A percentile compares a stretch with the other conserved stretches of the same genome.
Conservation (phyloP, 1,284 basidiomycete genomes). For the Cryptococcus deneoformans region DNA sequence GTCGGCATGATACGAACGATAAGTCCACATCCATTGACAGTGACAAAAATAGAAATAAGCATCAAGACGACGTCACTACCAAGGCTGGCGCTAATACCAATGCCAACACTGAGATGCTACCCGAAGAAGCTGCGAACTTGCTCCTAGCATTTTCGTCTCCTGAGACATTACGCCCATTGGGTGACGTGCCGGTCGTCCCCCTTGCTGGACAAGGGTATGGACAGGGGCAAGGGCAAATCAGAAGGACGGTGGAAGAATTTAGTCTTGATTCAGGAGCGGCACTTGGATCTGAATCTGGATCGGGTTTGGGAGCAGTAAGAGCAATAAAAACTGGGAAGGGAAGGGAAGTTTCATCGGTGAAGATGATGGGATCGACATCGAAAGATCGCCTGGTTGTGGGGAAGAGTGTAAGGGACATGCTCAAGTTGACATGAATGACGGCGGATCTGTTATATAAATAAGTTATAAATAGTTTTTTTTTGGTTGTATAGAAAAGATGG, state of each 20-base stretch:
- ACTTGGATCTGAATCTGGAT: background rate
- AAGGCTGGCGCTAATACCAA: too few relatives aligned
- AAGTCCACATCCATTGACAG: background rate
- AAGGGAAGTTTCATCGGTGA: background rate
- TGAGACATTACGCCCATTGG: constrained; percentile 34
- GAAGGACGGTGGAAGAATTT: constrained; percentile 38
- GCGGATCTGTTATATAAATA: too few relatives aligned
- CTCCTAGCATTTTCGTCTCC: constrained; percentile 43
- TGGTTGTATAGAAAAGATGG: too few relatives aligned
- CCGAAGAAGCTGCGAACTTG: constrained; percentile 45
- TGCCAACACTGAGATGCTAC: constrained; percentile 14
- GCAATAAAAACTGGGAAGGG: background rate
- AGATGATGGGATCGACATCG: constrained; percentile 1
- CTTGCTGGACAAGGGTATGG: background rate
- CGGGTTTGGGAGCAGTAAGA: background rate
- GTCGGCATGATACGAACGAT: background rate
- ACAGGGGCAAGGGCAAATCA: constrained; percentile 3
- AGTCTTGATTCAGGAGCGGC: constrained; percentile 23
- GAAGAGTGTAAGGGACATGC: constrained; percentile 45
- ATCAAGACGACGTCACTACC: too few relatives aligned
- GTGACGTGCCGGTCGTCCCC: constrained; percentile 7
- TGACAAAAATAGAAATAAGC: background rate
- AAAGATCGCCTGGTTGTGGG: constrained; percentile 14
- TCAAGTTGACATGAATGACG: constrained; percentile 26
- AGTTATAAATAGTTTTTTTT: too few relatives aligned